phyloP scores from a whole-genome alignment of 352 stramenopile genomes.

The Plasmopara halstedii region DNA sequence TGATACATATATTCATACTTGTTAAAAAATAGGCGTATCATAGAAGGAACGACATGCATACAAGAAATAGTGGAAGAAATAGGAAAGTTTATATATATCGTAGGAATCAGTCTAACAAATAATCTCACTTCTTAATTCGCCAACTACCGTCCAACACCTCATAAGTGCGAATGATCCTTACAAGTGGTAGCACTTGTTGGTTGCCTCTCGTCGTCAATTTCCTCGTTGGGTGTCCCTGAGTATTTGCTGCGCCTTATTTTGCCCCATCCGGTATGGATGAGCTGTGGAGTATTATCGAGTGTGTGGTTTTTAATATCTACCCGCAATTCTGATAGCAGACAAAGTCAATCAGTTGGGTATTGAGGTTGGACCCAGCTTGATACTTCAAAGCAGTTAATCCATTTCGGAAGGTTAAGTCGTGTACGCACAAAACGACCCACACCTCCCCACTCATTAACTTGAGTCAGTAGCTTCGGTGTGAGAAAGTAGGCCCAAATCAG shows the following conservation, averaged over 20 bases:
- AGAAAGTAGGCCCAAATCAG: background rate
- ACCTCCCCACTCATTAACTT: background rate
- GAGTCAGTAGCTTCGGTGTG: background rate
- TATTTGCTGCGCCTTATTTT: no score
- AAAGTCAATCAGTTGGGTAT: no score
- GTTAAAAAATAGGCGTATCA: no score
- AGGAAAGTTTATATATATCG: no score
- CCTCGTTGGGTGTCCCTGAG: background rate
- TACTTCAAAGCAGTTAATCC: background rate
- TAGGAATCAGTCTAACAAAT: no score
- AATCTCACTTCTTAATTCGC: background rate
- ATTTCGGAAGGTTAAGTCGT: background rate
- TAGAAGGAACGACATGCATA: no score
- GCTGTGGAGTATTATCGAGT: background rate
- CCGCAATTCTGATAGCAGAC: background rate
- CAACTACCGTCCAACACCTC: background rate
- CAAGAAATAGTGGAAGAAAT: no score
- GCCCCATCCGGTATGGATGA: background rate
- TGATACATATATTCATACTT: no score
- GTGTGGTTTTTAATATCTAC: background rate
- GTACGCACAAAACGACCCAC: background rate
- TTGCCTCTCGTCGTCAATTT: background rate
- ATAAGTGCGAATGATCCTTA: no score
- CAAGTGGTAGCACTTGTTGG: background rate
- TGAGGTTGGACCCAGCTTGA: background rate